Conservation (phyloP, 2,329 filamentous ascomycete species). For the Sordariomycetes sp. region DNA sequence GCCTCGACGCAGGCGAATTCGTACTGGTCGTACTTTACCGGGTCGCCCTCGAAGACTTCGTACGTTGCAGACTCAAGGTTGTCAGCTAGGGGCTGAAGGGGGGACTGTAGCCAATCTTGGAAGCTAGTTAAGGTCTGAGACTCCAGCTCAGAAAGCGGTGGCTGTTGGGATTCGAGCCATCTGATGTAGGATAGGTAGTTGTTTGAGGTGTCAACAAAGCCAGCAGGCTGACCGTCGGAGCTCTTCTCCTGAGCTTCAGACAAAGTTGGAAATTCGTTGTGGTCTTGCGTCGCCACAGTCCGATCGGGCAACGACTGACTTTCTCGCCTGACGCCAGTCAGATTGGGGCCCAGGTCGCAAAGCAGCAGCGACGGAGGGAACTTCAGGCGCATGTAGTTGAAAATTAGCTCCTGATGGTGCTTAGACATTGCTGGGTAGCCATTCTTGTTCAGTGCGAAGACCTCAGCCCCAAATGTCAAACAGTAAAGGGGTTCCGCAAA, state of each 20-base stretch:
- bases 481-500: conserved; percentile 60
- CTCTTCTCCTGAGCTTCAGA: conserved; percentile 49
- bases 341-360: conserved; percentile 48
- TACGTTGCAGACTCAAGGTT: conserved; percentile 97
- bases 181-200: conserved; percentile 69
- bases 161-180: conserved; percentile 76
- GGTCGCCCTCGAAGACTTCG: conserved; percentile 96
- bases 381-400: conserved; percentile 56
- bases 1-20: conserved; percentile 76
- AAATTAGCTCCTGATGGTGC: conserved; percentile 51
- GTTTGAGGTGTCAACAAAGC: conserved; percentile 12
- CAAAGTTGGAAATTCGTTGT: conserved; percentile 57
- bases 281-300: conserved; percentile 20
- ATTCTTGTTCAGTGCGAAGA: conserved; percentile 51
- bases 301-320: conserved; percentile 13
- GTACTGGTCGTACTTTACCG: conserved; percentile 96
- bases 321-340: conserved; percentile 17
- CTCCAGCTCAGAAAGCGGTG: conserved; percentile 44
- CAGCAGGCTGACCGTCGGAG: background rate
- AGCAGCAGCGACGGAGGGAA: conserved; percentile 53
- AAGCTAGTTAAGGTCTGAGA: conserved; percentile 43
- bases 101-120: conserved; percentile 95
- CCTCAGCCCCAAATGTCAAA: conserved; percentile 41
- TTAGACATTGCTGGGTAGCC: conserved; percentile 54
- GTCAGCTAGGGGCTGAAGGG: conserved; percentile 87